These are phyloP conservation scores for Cenchrus fungigraminus DNA, from an alignment of 176 grass and related monocot species.

Conservation along the genomic window DNA sequence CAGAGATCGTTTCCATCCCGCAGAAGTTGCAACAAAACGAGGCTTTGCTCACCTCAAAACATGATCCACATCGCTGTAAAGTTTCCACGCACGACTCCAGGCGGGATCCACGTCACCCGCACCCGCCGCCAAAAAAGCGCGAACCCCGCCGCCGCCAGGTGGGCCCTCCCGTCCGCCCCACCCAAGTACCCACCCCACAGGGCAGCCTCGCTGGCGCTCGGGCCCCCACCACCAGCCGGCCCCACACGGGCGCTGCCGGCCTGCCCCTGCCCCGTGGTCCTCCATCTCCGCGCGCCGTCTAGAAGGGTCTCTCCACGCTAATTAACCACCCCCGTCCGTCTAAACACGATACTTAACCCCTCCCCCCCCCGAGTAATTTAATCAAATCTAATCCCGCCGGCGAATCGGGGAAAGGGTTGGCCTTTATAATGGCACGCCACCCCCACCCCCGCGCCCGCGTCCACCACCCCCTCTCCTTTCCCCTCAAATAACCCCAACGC, in stretches of 20 bases:
- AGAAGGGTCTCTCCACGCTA: constrained; percentile 27
- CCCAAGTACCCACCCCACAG: not conserved
- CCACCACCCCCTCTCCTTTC: too few species aligned
- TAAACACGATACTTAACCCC: not conserved
- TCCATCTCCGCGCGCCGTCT: not conserved
- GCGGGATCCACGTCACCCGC: not conserved
- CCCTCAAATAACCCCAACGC: not conserved
- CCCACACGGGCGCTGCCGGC: not conserved
- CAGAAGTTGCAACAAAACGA: too few species aligned
- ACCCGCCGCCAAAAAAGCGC: not conserved
- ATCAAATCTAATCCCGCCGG: not conserved
- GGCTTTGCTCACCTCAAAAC: too few species aligned
- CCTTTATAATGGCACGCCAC: constrained; percentile 40
- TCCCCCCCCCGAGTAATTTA: not conserved
- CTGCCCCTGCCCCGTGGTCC: not conserved
- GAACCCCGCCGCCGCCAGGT: not conserved
- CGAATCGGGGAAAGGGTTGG: not conserved
- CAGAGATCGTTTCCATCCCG: too few species aligned
- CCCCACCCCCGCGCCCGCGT: too few species aligned
- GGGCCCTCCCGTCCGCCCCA: not conserved
- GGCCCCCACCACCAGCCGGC: not conserved
- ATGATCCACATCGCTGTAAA: not conserved
- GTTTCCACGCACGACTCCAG: not conserved
- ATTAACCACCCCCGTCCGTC: not conserved
- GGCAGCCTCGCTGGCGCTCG: not conserved